These are phyloP conservation scores for Jackrogersella minutella DNA, from an alignment of 495 filamentous ascomycete genomes.

Conservation along the genomic window DNA sequence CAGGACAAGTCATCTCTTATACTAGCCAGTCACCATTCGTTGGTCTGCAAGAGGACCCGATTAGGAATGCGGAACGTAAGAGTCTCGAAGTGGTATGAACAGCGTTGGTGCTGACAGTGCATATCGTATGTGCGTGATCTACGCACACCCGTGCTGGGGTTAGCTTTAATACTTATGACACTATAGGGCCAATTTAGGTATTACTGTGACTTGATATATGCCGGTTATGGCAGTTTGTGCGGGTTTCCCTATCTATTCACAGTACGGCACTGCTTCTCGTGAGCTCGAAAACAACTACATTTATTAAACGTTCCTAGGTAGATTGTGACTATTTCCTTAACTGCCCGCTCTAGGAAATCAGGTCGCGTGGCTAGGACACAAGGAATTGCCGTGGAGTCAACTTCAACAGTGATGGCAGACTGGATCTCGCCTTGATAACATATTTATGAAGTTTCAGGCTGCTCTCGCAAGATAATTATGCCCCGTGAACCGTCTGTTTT, in stretches of 20 bases:
- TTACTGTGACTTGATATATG: constrained; percentile 14
- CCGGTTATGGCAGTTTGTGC: constrained; percentile 9
- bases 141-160: constrained; percentile 18
- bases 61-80: constrained; percentile 37
- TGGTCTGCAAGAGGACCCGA: constrained; percentile 11
- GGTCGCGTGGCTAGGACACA: not conserved
- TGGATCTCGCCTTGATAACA: not conserved
- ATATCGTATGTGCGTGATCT: constrained; percentile 26
- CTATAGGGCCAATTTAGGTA: constrained; percentile 22
- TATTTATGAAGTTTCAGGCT: not conserved
- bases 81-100: constrained; percentile 25
- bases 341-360: not conserved
- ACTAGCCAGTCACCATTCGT: constrained; percentile 8
- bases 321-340: not conserved
- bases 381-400: not conserved
- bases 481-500: not conserved
- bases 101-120: constrained; percentile 38
- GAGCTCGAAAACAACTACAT: not conserved
- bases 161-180: constrained; percentile 16
- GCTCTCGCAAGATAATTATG: not conserved
- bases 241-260: constrained; percentile 4
- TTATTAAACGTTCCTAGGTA: constrained; percentile 11
- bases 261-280: constrained; percentile 3
- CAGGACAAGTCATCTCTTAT: constrained; percentile 22
- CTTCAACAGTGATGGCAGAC: not conserved